These are phyloP conservation scores for Ophiostoma ulmi DNA, from an alignment of 2,329 filamentous ascomycete genomes.

Conservation along the genomic window DNA sequence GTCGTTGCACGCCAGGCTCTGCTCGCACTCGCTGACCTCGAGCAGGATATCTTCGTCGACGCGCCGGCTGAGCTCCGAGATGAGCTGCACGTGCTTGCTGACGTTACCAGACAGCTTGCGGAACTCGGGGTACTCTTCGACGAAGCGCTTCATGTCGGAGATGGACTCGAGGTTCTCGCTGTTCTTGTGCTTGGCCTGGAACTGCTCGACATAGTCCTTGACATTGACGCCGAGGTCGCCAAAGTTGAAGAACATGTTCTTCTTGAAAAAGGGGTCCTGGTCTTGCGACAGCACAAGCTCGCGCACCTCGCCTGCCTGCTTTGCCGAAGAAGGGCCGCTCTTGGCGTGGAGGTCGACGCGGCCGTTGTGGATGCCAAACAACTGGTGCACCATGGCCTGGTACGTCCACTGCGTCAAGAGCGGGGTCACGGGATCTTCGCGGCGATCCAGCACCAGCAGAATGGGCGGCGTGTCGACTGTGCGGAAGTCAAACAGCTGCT, in stretches of 20 bases:
- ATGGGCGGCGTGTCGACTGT: slow-evolving; percentile 93
- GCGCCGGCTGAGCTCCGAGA: slow-evolving; percentile 84
- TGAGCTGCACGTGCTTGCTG: slow-evolving; percentile 94
- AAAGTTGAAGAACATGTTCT: slow-evolving; percentile 99
- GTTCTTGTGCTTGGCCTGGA: slow-evolving; percentile 95
- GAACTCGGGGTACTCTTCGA: slow-evolving; percentile 98
- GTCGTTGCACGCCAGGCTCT: slow-evolving; percentile 94
- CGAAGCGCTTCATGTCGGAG: slow-evolving; percentile 97
- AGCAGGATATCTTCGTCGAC: slow-evolving; percentile 81
- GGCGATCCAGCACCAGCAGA: slow-evolving; percentile 79
- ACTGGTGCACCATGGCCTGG: slow-evolving; percentile 98
- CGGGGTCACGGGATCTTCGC: slow-evolving; percentile 92
- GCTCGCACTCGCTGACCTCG: slow-evolving; percentile 96
- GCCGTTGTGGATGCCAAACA: slow-evolving; percentile 92
- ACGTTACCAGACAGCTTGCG: slow-evolving; percentile 95
- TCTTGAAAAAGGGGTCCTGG: slow-evolving; percentile 97
- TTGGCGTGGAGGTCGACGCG: slow-evolving; percentile 82
- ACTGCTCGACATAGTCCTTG: slow-evolving; percentile 97
- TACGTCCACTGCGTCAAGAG: slow-evolving; percentile 98
- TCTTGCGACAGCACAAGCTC: slow-evolving; percentile 95
- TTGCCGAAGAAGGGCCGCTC: slow-evolving; percentile 41
- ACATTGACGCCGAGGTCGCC: slow-evolving; percentile 92
- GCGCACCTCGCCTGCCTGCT: slow-evolving; percentile 58
- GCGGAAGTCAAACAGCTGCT: slow-evolving; percentile 92
- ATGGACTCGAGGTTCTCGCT: slow-evolving; percentile 96